Evolutionary conservation across 106 monocot species (phyloP).

Genomic region (Dendrobium nobile): DNA sequence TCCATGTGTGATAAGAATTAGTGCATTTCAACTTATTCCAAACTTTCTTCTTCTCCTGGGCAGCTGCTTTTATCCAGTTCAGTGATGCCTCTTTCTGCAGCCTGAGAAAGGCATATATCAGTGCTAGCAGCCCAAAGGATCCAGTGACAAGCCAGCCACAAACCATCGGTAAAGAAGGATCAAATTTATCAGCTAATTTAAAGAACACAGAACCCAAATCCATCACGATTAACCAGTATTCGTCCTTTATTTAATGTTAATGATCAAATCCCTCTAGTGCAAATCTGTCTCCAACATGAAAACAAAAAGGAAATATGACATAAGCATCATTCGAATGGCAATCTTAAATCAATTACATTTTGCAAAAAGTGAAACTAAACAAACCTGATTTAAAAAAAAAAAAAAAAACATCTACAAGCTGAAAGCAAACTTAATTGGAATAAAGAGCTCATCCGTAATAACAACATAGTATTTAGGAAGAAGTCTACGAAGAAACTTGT

Average conservation of each 20-base stretch:
- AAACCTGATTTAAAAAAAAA: too few relatives aligned
- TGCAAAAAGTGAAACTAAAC: too few relatives aligned
- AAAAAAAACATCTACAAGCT: too few relatives aligned
- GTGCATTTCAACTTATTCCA: slow-evolving; percentile 61
- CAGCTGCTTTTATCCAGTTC: slow-evolving; percentile 80
- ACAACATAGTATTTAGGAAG: too few relatives aligned
- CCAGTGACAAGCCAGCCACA: slow-evolving; percentile 43
- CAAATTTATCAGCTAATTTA: slow-evolving; percentile 10
- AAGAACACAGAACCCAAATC: slow-evolving; percentile 11
- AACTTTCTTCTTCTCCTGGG: slow-evolving; percentile 60
- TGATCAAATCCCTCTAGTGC: neutral
- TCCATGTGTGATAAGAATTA: slow-evolving; percentile 63
- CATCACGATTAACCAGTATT: neutral
- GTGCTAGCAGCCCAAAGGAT: slow-evolving; percentile 47
- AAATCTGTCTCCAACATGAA: neutral
- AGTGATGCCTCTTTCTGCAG: slow-evolving; percentile 62
- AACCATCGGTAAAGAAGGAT: slow-evolving; percentile 5
- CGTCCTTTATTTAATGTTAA: neutral
- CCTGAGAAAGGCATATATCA: slow-evolving; percentile 59
- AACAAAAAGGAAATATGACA: neutral
- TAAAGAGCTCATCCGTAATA: too few relatives aligned
- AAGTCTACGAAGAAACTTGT: neutral
- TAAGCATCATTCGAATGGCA: neutral
- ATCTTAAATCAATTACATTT: too few relatives aligned
- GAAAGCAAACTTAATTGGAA: too few relatives aligned